Evolutionary conservation across 73 alveolate genomes (phyloP).

Genomic region (Tetrahymena borealis): DNA sequence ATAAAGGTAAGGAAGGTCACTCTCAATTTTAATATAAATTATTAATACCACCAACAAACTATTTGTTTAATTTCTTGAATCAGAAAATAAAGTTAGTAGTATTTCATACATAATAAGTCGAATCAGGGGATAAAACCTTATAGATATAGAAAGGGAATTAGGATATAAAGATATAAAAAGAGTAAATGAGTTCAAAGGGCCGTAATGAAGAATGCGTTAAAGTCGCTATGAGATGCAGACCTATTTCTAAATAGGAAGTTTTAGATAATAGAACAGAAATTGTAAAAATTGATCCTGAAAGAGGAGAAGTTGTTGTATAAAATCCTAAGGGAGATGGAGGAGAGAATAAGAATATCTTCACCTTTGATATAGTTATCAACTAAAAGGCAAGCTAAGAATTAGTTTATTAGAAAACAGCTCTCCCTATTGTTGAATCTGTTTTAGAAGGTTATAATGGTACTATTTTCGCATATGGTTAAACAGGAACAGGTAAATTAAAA

Average conservation of each 20-base stretch:
- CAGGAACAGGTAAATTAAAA: constrained; percentile 77
- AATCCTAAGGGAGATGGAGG: constrained; percentile 60
- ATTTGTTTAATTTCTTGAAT: too few species aligned
- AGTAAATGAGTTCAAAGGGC: background rate
- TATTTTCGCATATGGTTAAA: constrained; percentile 95
- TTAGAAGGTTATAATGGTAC: constrained; percentile 97
- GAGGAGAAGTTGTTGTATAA: constrained; percentile 79
- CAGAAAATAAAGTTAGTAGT: too few species aligned
- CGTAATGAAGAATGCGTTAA: constrained; percentile 74
- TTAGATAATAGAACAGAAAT: constrained; percentile 67
- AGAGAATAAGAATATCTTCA: constrained; percentile 72
- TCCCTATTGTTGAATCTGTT: constrained; percentile 87
- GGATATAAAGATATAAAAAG: background rate
- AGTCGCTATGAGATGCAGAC: constrained; percentile 92
- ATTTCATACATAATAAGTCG: too few species aligned
- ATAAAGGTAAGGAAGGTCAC: background rate
- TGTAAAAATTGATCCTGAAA: constrained; percentile 67
- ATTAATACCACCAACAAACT: too few species aligned
- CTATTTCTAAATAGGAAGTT: constrained; percentile 75
- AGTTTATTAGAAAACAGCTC: constrained; percentile 79
- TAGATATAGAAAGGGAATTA: too few species aligned
- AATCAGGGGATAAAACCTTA: too few species aligned
- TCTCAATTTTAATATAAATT: too few species aligned
- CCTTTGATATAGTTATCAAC: constrained; percentile 85
- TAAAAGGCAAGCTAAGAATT: constrained; percentile 65